Evolutionary conservation across 345 rosid genomes (phyloP).

Genomic region (Noccaea bulbosa): DNA sequence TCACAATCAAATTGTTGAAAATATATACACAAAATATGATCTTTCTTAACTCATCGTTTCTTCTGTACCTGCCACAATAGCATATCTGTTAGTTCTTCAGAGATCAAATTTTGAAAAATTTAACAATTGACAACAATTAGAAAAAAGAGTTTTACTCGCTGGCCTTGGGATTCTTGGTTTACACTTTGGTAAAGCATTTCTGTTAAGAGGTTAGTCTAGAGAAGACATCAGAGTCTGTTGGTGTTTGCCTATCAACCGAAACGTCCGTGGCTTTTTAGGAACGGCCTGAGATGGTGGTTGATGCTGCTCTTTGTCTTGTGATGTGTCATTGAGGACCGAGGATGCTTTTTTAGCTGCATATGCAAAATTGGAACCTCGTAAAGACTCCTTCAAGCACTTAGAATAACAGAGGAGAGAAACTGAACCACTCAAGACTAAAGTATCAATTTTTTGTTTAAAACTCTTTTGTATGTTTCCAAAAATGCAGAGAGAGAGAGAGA

Average conservation of each 20-base stretch:
- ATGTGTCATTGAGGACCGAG: neutral
- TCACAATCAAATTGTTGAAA: neutral
- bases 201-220: conserved; percentile 17
- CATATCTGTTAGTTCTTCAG: conserved; percentile 8
- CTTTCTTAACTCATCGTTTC: conserved; percentile 4
- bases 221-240: conserved; percentile 1
- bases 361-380: neutral
- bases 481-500: neutral
- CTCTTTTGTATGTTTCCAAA: neutral
- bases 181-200: conserved; percentile 3
- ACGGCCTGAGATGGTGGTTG: conserved; percentile 7
- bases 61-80: conserved; percentile 24
- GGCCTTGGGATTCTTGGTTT: neutral
- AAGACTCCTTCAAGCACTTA: conserved; percentile 13
- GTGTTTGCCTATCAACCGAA: conserved; percentile 9
- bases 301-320: conserved; percentile 4
- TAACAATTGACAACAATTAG: neutral
- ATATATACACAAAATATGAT: neutral
- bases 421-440: neutral
- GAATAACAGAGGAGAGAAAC: neutral
- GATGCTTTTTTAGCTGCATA: conserved; percentile 23
- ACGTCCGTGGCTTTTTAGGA: conserved; percentile 11
- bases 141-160: neutral
- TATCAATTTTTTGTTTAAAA: neutral
- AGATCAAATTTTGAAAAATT: neutral